Conservation (phyloP, 2,329 filamentous ascomycete species). For the Microcyclospora pomicola region DNA sequence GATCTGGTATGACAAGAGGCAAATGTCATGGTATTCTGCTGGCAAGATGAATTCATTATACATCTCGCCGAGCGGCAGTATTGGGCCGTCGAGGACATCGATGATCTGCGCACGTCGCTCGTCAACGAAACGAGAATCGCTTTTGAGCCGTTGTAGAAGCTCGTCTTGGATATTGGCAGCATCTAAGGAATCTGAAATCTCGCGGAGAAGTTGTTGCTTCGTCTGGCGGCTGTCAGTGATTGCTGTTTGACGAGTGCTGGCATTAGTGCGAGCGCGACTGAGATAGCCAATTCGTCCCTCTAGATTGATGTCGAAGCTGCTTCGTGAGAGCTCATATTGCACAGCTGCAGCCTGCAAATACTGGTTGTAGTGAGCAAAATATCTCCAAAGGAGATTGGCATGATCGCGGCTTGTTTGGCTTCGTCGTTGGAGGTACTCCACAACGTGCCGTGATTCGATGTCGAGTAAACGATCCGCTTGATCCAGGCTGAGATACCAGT, state of each 20-base stretch:
- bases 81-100: slow-evolving; percentile 42
- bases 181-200: slow-evolving; percentile 75
- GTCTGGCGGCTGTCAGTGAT: slow-evolving; percentile 45
- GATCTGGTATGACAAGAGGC: slow-evolving; percentile 78
- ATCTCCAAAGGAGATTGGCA: slow-evolving; percentile 84
- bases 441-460: slow-evolving; percentile 71
- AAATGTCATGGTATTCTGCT: slow-evolving; percentile 86
- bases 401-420: slow-evolving; percentile 59
- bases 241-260: slow-evolving; percentile 65
- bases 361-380: slow-evolving; percentile 70
- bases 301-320: slow-evolving; percentile 65
- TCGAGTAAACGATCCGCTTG: slow-evolving; percentile 76
- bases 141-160: slow-evolving; percentile 60
- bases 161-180: slow-evolving; percentile 94
- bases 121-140: slow-evolving; percentile 54
- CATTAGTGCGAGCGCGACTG: slow-evolving; percentile 81
- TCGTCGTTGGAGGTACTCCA: slow-evolving; percentile 70
- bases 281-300: slow-evolving; percentile 81
- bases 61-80: slow-evolving; percentile 70
- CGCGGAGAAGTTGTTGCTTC: slow-evolving; percentile 72
- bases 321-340: slow-evolving; percentile 69
- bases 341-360: slow-evolving; percentile 82
- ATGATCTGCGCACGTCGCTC: slow-evolving; percentile 50
- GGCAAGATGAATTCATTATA: slow-evolving; percentile 86
- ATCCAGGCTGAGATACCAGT: slow-evolving; percentile 83